Base-by-base conservation (phyloP, 2,329 filamentous ascomycete genomes). In the Fonsecaea pugnacius region DNA sequence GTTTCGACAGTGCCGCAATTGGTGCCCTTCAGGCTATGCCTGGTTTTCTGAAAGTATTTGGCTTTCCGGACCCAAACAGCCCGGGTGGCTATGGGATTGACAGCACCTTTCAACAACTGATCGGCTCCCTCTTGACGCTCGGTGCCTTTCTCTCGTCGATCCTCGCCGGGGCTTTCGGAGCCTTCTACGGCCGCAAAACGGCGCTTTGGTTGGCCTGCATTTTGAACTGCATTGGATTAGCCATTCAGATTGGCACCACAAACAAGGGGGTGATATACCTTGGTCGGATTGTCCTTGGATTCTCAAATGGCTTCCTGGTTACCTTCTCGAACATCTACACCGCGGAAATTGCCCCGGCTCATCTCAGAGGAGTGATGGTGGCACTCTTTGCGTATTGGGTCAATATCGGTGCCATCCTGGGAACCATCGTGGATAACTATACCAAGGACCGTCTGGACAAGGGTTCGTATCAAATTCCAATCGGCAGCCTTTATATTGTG, bases 301-400 rank as follows among this genome's bases (percentile, higher is more conserved):
- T 59, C 14, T 50, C 43, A 12, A 81, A 81, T 62, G 80, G 75
- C 30, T 79, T 80, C 54, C 69, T 82, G 16, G 77, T 80, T 1
- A 80, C 79, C 1, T 82, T 82, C 54, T 78, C 76, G 3, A 79
- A 80, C 63, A 79, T 80, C 33, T 83, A 83, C 66, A 80, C 79
- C 6, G 78, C 79, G 10, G 83, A 85, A 68, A 77, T 76, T 4
- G 75, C 80, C 1, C 81, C 81, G 1, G 77, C 80, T 0, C 80
- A 83, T 69, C 74, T 82, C 36, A 75, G 83, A 18, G 80, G 80
- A 53, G 76, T 84, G 3, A 80, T 80, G 72, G 79, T 81, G 1
- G 78, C 78, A 0, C 67, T 84, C 8, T 83, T 83, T 64, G 79
- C 10, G 58, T 71, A 60, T n/a, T 70, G 67, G 67, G 67, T 70